These are phyloP conservation scores for Hypomontagnella monticulosa DNA, from an alignment of 495 filamentous ascomycete genomes.

Conservation along the genomic window DNA sequence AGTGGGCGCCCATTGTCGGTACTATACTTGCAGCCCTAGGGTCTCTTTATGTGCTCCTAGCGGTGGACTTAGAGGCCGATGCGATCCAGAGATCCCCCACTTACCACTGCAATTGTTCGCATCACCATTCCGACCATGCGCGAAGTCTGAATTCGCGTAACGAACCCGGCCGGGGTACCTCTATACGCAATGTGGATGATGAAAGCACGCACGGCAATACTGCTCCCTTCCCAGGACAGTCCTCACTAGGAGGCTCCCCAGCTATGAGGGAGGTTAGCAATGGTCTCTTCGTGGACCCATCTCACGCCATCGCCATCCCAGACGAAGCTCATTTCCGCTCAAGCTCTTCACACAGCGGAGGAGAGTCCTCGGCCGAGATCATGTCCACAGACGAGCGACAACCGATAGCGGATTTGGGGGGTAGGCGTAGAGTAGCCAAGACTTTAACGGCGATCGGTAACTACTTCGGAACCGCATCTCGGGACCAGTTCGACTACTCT, in stretches of 20 bases:
- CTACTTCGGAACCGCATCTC: constrained; percentile 53
- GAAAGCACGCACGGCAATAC: neutral
- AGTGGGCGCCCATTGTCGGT: constrained; percentile 67
- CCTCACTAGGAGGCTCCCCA: neutral
- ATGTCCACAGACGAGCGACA: neutral
- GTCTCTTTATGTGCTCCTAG: constrained; percentile 59
- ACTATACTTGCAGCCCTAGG: constrained; percentile 63
- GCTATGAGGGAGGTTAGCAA: neutral
- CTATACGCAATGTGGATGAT: neutral
- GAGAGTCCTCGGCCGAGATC: constrained; percentile 9
- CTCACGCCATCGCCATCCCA: constrained; percentile 4
- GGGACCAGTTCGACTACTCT: constrained; percentile 55
- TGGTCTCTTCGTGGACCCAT: neutral
- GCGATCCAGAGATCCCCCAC: constrained; percentile 8
- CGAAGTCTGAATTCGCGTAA: constrained; percentile 4
- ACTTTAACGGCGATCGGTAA: constrained; percentile 47
- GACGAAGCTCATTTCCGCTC: constrained; percentile 2
- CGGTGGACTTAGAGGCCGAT: constrained; percentile 48
- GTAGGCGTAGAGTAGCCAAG: constrained; percentile 54
- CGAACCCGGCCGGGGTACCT: neutral
- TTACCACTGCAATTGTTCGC: constrained; percentile 41
- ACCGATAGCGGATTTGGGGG: constrained; percentile 38
- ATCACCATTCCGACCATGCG: constrained; percentile 32
- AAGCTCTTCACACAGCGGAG: constrained; percentile 5
- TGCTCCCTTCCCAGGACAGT: neutral